Evolutionary conservation across 805 yeast genomes (phyloP).

Genomic region (Candida dendrica): DNA sequence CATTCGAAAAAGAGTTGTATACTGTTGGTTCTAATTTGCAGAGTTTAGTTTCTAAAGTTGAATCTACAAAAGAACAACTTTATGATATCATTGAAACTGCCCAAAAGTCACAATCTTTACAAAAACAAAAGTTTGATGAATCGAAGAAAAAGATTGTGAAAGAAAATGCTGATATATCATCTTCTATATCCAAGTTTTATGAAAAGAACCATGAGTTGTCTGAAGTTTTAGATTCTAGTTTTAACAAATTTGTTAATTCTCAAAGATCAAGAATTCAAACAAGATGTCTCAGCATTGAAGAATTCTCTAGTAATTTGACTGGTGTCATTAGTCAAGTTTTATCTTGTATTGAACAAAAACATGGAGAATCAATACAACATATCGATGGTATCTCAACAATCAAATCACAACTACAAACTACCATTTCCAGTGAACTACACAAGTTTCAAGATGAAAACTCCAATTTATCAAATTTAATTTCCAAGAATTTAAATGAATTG

Average conservation of each 20-base stretch:
- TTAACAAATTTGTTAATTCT: constrained; percentile 7
- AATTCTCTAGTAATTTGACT: constrained; percentile 2
- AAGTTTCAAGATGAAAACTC: constrained; percentile 6
- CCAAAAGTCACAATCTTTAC: constrained; percentile 2
- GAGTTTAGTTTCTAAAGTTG: constrained; percentile 6
- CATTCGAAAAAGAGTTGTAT: constrained; percentile 14
- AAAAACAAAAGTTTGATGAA: constrained; percentile 7
- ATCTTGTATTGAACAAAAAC: constrained; percentile 1
- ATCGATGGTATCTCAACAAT: constrained; percentile 12
- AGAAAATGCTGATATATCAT: constrained; percentile 1
- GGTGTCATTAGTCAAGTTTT: constrained; percentile 5
- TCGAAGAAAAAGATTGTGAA: constrained; percentile 4
- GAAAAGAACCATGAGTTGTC: constrained; percentile 9
- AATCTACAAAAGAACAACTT: constrained; percentile 7
- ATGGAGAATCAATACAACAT: not conserved
- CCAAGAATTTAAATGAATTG: constrained; percentile 5
- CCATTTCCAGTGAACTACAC: constrained; percentile 11
- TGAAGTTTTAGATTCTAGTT: constrained; percentile 8
- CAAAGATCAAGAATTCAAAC: constrained; percentile 8
- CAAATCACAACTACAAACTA: constrained; percentile 9
- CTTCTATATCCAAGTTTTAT: constrained; percentile 1
- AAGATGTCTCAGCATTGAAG: constrained; percentile 4
- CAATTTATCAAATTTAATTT: constrained; percentile 4
- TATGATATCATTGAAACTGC: constrained; percentile 9
- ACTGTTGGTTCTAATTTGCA: constrained; percentile 7